Percentiles rank a stretch among this genome's conserved stretches.
Conservation (phyloP, 1,139 yeast genomes). For the Sugiyamaella japonica region DNA sequence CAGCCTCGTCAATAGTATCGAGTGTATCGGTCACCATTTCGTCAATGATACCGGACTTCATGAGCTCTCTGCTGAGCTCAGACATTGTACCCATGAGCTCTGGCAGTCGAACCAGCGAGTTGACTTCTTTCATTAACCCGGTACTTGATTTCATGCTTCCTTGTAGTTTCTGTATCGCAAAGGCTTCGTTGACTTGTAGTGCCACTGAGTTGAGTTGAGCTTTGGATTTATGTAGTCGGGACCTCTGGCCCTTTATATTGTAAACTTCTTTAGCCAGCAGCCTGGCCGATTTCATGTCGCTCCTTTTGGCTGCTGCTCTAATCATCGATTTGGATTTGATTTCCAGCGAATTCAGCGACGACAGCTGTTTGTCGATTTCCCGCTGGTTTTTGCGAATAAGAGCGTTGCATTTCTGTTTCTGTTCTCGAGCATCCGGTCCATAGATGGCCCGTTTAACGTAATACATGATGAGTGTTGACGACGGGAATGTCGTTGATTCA, state of each 20-base stretch:
- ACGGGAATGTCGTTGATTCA: neutral
- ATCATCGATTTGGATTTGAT: constrained; percentile 72
- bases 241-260: constrained; percentile 70
- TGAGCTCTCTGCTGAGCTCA: constrained; percentile 80
- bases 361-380: constrained; percentile 76
- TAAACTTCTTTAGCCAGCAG: constrained; percentile 81
- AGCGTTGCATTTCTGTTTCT: constrained; percentile 81
- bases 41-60: constrained; percentile 83
- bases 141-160: constrained; percentile 81
- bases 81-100: constrained; percentile 83
- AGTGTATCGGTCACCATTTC: constrained; percentile 95
- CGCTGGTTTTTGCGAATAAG: constrained; percentile 82
- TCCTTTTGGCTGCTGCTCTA: constrained; percentile 72
- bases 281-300: constrained; percentile 72
- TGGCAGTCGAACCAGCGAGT: constrained; percentile 73
- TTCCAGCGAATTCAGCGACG: constrained; percentile 52
- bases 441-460: constrained; percentile 75
- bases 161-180: constrained; percentile 79
- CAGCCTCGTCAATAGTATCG: constrained; percentile 67
- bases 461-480: constrained; percentile 32
- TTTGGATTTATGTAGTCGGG: constrained; percentile 72
- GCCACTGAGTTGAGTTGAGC: constrained; percentile 85
- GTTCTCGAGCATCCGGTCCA: constrained; percentile 97
- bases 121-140: constrained; percentile 85
- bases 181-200: constrained; percentile 89